Percentiles rank a stretch among this genome's conserved stretches.
phyloP scores from a whole-genome alignment of 306 rosid species.

The Rosa persica region DNA sequence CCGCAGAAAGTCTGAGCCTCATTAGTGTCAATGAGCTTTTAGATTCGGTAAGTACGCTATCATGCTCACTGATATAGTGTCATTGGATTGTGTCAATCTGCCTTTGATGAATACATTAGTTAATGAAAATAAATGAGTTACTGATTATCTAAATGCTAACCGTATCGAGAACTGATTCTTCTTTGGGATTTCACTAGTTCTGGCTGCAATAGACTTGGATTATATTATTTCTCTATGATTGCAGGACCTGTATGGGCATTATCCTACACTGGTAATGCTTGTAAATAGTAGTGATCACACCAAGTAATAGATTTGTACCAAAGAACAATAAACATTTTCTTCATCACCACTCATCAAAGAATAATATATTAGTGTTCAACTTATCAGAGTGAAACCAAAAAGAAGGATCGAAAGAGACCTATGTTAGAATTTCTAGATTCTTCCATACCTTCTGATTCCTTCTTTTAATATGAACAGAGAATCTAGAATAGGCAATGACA shows the following conservation, averaged over 20 bases:
- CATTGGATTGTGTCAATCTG: background rate
- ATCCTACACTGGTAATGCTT: background rate
- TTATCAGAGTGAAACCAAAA: background rate
- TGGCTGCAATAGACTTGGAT: background rate
- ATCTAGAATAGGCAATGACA: too few species aligned
- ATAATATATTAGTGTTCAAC: background rate
- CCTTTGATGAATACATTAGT: background rate
- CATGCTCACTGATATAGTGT: background rate
- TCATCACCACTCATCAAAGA: background rate
- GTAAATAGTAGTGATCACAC: too few species aligned
- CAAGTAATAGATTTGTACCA: background rate
- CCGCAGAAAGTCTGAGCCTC: constrained; percentile 41
- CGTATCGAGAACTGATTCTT: background rate
- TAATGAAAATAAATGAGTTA: background rate
- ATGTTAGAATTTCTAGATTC: background rate
- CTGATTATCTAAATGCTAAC: background rate
- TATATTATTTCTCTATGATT: background rate
- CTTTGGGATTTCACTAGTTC: background rate
- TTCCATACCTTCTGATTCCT: background rate
- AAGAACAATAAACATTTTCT: too few species aligned
- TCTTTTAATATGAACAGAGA: background rate
- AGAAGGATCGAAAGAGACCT: background rate
- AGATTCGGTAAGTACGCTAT: constrained; percentile 52
- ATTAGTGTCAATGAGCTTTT: constrained; percentile 71
- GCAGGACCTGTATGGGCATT: background rate